A percentile compares a stretch with the other conserved stretches of the same genome.
These are phyloP conservation scores for Castanea sativa DNA, from an alignment of 306 rosid genomes.

Conservation along the genomic window DNA sequence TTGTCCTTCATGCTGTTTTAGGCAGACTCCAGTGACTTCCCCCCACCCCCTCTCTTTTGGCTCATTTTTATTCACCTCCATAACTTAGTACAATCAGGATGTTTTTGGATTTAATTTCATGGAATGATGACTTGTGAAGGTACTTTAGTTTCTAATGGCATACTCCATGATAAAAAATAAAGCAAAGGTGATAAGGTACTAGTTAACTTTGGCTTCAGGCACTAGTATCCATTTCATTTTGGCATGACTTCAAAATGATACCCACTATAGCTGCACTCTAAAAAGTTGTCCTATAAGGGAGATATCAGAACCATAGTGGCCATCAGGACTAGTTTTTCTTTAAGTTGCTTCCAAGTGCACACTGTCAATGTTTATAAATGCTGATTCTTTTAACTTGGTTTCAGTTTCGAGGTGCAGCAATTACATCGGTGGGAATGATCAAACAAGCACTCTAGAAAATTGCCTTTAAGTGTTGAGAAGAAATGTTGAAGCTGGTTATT, in stretches of 20 bases:
- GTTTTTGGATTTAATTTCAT: neutral
- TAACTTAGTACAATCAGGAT: neutral
- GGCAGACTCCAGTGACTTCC: neutral
- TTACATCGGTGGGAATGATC: conserved; percentile 61
- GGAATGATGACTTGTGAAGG: neutral
- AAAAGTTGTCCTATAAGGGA: neutral
- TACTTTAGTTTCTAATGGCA: neutral
- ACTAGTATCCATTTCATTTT: neutral
- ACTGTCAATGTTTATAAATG: neutral
- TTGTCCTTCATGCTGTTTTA: conserved; percentile 13
- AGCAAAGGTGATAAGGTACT: neutral
- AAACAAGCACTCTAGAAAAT: conserved; percentile 63
- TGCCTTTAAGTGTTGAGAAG: conserved; percentile 41
- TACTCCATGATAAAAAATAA: neutral
- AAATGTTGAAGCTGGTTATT: conserved; percentile 1
- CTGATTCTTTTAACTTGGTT: conserved; percentile 16
- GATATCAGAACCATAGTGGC: neutral
- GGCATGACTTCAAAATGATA: neutral
- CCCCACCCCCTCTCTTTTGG: neutral
- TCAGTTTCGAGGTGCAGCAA: conserved; percentile 74
- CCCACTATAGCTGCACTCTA: neutral
- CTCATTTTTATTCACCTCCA: neutral
- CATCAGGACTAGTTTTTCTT: neutral
- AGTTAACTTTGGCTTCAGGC: neutral
- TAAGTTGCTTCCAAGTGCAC: neutral